phyloP scores from a whole-genome alignment of 495 filamentous ascomycete genomes.

The Parathielavia appendiculata region DNA sequence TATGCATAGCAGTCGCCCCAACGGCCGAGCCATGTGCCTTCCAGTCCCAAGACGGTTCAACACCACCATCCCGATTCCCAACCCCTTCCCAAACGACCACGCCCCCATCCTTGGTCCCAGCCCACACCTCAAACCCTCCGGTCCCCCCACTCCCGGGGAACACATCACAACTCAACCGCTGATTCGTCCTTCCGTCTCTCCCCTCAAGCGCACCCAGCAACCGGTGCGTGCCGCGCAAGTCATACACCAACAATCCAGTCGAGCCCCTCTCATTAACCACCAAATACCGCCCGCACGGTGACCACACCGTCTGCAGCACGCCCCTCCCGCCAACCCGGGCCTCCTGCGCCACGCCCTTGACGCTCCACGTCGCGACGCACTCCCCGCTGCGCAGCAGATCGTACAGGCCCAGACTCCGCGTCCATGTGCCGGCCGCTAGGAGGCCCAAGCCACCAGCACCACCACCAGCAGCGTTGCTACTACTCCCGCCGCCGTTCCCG shows the following conservation, averaged over 20 bases:
- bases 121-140: slow-evolving; percentile 71
- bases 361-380: slow-evolving; percentile 61
- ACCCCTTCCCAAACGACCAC: slow-evolving; percentile 72
- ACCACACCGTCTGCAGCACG: slow-evolving; percentile 73
- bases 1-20: slow-evolving; percentile 60
- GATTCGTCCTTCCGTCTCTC: slow-evolving; percentile 65
- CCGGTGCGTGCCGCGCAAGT: slow-evolving; percentile 67
- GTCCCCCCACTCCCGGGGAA: slow-evolving; percentile 39
- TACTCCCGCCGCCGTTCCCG: slow-evolving; percentile 11
- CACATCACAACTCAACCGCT: slow-evolving; percentile 73
- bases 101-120: slow-evolving; percentile 71
- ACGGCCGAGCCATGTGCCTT: slow-evolving; percentile 54
- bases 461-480: too few species aligned
- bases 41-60: slow-evolving; percentile 55
- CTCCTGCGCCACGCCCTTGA: slow-evolving; percentile 38
- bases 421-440: slow-evolving; percentile 79
- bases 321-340: slow-evolving; percentile 56
- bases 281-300: slow-evolving; percentile 79
- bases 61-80: slow-evolving; percentile 48
- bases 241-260: slow-evolving; percentile 70
- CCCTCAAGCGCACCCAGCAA: slow-evolving; percentile 66
- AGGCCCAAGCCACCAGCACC: slow-evolving; percentile 36
- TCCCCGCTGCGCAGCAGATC: slow-evolving; percentile 60
- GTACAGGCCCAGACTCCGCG: slow-evolving; percentile 71
- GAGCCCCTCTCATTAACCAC: slow-evolving; percentile 81